Base-by-base conservation (phyloP, 2,329 filamentous ascomycete species). In the Fusarium sulawesiense region DNA sequence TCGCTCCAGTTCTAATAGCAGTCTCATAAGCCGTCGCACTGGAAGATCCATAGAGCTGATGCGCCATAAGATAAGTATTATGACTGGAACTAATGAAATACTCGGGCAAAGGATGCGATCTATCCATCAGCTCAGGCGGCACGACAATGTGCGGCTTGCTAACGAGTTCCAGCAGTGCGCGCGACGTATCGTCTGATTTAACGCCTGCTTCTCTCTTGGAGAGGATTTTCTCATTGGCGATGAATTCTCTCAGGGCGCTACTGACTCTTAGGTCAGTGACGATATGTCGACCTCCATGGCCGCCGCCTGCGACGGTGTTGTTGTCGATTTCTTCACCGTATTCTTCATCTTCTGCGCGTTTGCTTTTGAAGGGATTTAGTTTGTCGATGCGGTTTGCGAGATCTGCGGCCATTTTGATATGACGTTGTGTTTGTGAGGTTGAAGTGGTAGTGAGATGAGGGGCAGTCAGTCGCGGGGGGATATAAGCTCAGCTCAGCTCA, bases 1-100 rank as follows among this genome's bases (percentile, higher is more conserved):
- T 83, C 3, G 89, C 89, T 3, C 90, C 91, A 1, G 88, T 87
- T 30, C 79, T 81, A 18, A 93, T 80, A 0, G 89, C 88, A 8
- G 83, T 87, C 72, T 89, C 84, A 74, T 93, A 93, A 0, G 89
- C 90, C 6, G 83, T 80, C 10, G 88, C 88, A 4, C 86, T 87
- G 3, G 89, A 91, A 23, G 81, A 81, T 7, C 91, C 91, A 71
- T 84, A 90, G 4, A 93, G 85, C 79, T 93, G 91, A 76, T 92
- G 89, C 0, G 89, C 90, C 73, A 89, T 82, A 27, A 93, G 81
- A 73, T 93, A 93, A 0, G 91, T 93, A 78, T 93, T 93, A 80
- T 93, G 91, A 68, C 88, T 91, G 6, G 89, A 91, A 78, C 88
- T 91, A 79, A 93, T 88, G 74, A 89, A 92, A 78, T 93, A 93